Evolutionary conservation across 306 rosid species (phyloP), one percentile per base, ranked within the genome.

Genomic region (Vigna mungo): DNA sequence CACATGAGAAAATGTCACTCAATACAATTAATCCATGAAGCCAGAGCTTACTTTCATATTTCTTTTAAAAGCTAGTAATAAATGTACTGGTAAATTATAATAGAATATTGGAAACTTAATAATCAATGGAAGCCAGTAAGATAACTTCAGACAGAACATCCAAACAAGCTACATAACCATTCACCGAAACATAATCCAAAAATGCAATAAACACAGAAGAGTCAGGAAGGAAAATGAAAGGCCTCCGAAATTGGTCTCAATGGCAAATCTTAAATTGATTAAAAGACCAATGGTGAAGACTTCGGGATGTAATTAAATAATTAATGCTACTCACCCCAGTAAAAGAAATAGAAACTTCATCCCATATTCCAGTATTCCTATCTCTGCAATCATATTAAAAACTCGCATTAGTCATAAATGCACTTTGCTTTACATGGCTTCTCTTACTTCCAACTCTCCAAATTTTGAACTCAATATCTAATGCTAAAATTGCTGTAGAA

Each of bases 361-460:
- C 98, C 98, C 98, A 94, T 83, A 94, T 89, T 85, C 98, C 98
- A 18, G 98, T 94, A 87, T 94, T 94, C 80, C 98, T 87, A 87
- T 94, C 98, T 85, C 98, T 92, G 91, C 80, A 80, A 77, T 73
- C 63, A 77, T 32, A 68, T 76, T 63, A 46, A 43, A 70, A 68
- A 84, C 47, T 49, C 53, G 74, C 80, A 72, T 82, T 67, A 79
- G 47, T 70, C 49, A 69, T 44, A 71, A 48, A 72, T 36, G 59
- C 9, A 46, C 12, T 65, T 62, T 59, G 12, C 63, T 76, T 63
- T 41, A 34, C 55, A 54, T 51, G 67, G 43, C 80, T 75, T 61
- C 61, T 66, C 12, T n/a, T n/a, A n/a, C n/a, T 56, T 72, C 67
- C 43, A 41, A 30, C 41, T 72, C 78, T 53, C 75, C 49, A 60